Conservation (phyloP, 1,284 basidiomycete species). For the Sporisorium reilianum region DNA sequence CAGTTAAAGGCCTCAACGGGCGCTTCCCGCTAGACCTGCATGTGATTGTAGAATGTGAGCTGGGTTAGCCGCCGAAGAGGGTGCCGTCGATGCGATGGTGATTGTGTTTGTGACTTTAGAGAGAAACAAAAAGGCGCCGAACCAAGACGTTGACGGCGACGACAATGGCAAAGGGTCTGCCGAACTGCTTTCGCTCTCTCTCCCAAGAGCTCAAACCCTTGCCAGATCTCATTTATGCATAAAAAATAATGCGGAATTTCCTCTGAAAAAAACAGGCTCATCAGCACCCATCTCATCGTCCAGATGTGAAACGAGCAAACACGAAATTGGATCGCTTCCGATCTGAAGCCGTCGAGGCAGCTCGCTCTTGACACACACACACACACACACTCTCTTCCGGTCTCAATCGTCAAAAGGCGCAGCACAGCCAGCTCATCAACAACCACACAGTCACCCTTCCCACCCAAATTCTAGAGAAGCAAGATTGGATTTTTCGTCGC, state of each 20-base stretch:
- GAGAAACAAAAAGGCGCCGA: background rate
- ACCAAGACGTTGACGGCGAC: too few relatives aligned
- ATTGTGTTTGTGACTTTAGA: constrained; percentile 12
- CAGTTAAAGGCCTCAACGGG: constrained; percentile 1
- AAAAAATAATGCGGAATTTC: too few relatives aligned
- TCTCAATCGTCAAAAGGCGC: background rate
- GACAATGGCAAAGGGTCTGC: background rate
- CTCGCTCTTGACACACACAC: background rate
- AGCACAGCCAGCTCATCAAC: too few relatives aligned
- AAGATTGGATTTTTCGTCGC: constrained; percentile 37
- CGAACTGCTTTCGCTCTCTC: background rate
- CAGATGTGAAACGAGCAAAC: background rate
- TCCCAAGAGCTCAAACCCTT: too few relatives aligned
- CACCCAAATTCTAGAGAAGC: constrained; percentile 32
- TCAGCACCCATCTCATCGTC: too few relatives aligned
- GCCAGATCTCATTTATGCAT: too few relatives aligned
- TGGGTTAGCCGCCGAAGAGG: background rate
- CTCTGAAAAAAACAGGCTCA: too few relatives aligned
- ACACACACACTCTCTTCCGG: background rate
- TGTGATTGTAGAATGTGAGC: constrained; percentile 2
- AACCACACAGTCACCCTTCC: background rate
- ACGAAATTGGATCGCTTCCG: background rate
- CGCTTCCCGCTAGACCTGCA: constrained; percentile 5
- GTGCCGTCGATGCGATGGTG: constrained; percentile 2
- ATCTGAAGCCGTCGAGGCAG: background rate